Conservation (phyloP, 768 basidiomycete genomes). For the Leccinum boreale region DNA sequence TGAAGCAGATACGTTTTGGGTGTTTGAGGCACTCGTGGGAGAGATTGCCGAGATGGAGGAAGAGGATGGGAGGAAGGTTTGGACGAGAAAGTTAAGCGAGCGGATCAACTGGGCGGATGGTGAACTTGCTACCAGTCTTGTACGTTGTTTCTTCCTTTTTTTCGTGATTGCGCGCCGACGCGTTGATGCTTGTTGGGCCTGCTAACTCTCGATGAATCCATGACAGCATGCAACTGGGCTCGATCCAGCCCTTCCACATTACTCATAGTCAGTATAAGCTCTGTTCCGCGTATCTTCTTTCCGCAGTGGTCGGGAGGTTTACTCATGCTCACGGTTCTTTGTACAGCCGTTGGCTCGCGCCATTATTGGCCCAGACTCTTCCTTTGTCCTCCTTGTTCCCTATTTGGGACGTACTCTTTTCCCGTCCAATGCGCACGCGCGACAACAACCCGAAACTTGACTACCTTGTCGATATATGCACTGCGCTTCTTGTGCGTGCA, state of each 20-base stretch:
- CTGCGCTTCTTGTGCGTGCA: conserved; percentile 62
- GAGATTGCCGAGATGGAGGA: conserved; percentile 76
- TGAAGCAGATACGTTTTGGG: conserved; percentile 82
- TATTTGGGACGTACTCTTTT: conserved; percentile 72
- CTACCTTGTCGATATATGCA: conserved; percentile 65
- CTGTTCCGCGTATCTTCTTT: neutral
- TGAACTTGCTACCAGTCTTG: conserved; percentile 59
- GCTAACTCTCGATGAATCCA: neutral
- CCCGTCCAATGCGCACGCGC: conserved; percentile 52
- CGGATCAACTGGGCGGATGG: conserved; percentile 59
- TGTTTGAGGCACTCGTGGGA: conserved; percentile 70
- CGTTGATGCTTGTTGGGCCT: neutral
- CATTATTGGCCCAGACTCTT: conserved; percentile 70
- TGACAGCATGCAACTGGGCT: conserved; percentile 59
- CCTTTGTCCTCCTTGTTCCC: conserved; percentile 56
- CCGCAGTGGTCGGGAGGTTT: neutral
- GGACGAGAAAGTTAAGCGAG: conserved; percentile 63
- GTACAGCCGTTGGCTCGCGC: conserved; percentile 69
- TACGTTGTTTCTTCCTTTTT: conserved; percentile 23
- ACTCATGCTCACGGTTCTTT: neutral
- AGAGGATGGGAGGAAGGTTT: conserved; percentile 55
- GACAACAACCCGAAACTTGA: conserved; percentile 60
- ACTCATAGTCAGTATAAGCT: conserved; percentile 61
- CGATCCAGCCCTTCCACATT: conserved; percentile 71
- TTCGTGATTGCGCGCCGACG: neutral